Evolutionary conservation across 805 yeast species (phyloP).

Genomic region (Wickerhamiella spandovensis): DNA sequence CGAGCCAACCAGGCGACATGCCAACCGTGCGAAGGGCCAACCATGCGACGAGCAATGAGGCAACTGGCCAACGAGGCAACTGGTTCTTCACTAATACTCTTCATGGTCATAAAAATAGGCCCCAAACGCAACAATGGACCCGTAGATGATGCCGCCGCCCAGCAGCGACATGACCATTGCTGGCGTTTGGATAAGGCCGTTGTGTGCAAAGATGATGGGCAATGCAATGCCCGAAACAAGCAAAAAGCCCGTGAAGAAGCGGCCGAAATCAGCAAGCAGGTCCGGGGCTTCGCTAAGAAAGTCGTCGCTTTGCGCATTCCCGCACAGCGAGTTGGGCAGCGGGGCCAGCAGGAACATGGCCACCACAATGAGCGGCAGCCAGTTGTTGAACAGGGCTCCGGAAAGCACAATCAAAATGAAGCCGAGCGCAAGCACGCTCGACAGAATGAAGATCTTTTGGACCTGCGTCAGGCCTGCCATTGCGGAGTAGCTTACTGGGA

Average conservation of each 20-base stretch:
- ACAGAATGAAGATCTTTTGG: constrained; percentile 62
- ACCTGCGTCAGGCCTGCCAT: constrained; percentile 37
- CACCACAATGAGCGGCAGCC: constrained; percentile 76
- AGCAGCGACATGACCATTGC: constrained; percentile 65
- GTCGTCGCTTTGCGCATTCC: constrained; percentile 39
- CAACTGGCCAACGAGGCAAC: no score
- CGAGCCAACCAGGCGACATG: no score
- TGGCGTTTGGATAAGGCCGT: constrained; percentile 49
- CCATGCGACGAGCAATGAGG: no score
- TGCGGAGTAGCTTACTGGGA: neutral
- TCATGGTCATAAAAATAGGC: constrained; percentile 54
- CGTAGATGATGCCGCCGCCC: constrained; percentile 78
- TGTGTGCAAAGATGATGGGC: constrained; percentile 68
- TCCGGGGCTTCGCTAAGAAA: constrained; percentile 42
- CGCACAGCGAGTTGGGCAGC: constrained; percentile 50
- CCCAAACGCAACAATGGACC: constrained; percentile 71
- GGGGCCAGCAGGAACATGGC: constrained; percentile 60
- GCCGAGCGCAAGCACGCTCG: constrained; percentile 75
- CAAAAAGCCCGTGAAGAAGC: constrained; percentile 64
- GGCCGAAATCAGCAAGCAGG: constrained; percentile 60
- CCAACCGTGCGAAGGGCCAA: no score
- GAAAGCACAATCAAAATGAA: constrained; percentile 78
- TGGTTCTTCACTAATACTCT: constrained; percentile 28
- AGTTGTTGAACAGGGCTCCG: constrained; percentile 76
- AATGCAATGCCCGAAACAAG: constrained; percentile 62